Percentiles rank a stretch among this genome's conserved stretches.
These are phyloP conservation scores for Lonicera japonica DNA, from an alignment of 129 eudicot species.

Conservation along the genomic window DNA sequence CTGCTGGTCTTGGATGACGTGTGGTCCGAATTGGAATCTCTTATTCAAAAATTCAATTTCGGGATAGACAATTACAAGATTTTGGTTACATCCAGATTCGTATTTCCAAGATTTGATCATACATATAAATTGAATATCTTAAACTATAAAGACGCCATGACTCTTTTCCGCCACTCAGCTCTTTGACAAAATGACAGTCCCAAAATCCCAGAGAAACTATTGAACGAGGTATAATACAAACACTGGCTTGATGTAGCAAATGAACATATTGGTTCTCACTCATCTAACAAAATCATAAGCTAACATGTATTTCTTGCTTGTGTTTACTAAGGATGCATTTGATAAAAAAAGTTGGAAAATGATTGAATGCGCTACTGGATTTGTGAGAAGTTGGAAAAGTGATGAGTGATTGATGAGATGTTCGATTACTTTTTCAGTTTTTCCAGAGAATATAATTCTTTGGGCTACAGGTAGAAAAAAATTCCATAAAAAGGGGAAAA, in stretches of 20 bases:
- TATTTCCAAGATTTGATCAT: slow-evolving; percentile 28
- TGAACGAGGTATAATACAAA: slow-evolving; percentile 27
- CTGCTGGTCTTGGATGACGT: slow-evolving; percentile 55
- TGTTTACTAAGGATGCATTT: neutral
- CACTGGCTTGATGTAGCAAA: neutral
- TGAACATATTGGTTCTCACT: neutral
- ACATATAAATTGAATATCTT: slow-evolving; percentile 26
- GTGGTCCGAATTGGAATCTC: slow-evolving; percentile 30
- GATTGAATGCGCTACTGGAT: too few relatives aligned
- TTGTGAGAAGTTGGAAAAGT: too few relatives aligned
- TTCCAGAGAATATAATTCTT: too few relatives aligned
- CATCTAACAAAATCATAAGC: too few relatives aligned
- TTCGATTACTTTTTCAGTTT: too few relatives aligned
- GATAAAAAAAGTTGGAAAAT: too few relatives aligned
- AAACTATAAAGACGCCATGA: slow-evolving; percentile 34
- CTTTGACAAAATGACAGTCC: slow-evolving; percentile 10
- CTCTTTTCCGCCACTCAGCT: slow-evolving; percentile 38
- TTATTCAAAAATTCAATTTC: slow-evolving; percentile 26
- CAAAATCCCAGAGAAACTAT: slow-evolving; percentile 28
- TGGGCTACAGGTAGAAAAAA: too few relatives aligned
- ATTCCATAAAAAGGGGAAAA: too few relatives aligned
- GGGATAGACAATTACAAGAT: slow-evolving; percentile 23
- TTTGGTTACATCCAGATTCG: slow-evolving; percentile 44
- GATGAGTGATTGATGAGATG: neutral
- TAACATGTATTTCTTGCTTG: too few relatives aligned